Conservation (phyloP, 164 flowering plant genomes). For the Stephania cephalantha region DNA sequence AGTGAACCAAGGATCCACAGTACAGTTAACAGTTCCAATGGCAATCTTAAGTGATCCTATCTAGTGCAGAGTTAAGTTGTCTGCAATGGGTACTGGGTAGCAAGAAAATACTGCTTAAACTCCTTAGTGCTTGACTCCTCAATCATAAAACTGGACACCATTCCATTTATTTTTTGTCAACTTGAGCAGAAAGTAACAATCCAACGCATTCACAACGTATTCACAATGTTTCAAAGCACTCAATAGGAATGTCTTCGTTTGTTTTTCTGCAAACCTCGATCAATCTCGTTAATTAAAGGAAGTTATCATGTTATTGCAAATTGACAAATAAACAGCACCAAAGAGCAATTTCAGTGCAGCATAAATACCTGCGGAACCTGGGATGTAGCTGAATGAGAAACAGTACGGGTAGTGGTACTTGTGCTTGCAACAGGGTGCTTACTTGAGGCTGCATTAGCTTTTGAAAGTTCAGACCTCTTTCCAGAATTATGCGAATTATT, state of each 20-base stretch:
- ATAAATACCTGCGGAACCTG: conserved; percentile 36
- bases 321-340: not conserved
- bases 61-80: not conserved
- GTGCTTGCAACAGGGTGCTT: conserved; percentile 32
- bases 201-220: not conserved
- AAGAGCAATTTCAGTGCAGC: not conserved
- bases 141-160: not conserved
- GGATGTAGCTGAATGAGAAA: conserved; percentile 27
- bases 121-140: not conserved
- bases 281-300: not conserved
- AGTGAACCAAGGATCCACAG: not conserved
- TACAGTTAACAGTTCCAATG: not conserved
- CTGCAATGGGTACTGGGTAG: not conserved
- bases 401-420: conserved; percentile 23
- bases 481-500: conserved; percentile 25
- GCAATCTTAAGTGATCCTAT: not conserved
- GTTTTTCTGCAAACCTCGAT: no score
- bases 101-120: no score
- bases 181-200: not conserved
- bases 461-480: conserved; percentile 32
- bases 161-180: not conserved
- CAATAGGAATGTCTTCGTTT: no score
- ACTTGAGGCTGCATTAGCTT: conserved; percentile 26
- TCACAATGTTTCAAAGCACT: no score
- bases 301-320: not conserved